phyloP scores from a whole-genome alignment of 179 eudicot genomes.

The Corrigiola litoralis region DNA sequence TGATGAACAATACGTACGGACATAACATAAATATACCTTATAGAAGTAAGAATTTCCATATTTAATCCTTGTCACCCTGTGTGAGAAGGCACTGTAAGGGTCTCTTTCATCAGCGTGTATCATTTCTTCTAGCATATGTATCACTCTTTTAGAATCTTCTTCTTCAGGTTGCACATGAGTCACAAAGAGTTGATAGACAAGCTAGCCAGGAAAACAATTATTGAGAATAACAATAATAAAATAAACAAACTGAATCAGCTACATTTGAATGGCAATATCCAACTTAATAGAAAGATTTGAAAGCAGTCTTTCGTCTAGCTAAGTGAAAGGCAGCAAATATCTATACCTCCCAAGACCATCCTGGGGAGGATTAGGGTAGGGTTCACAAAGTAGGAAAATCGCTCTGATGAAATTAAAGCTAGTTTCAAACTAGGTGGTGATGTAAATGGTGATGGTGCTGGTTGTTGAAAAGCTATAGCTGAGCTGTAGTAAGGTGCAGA shows the following conservation, averaged over 20 bases:
- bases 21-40: conserved; percentile 38
- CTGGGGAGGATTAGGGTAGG: too few species aligned
- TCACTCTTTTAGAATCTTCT: conserved; percentile 69
- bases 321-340: too few species aligned
- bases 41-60: conserved; percentile 78
- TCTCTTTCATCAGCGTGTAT: conserved; percentile 81
- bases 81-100: conserved; percentile 67
- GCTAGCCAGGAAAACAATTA: conserved; percentile 32
- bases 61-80: conserved; percentile 69
- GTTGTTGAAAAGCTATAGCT: too few species aligned
- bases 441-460: too few species aligned
- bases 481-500: too few species aligned
- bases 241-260: not conserved
- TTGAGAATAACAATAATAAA: not conserved
- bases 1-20: not conserved
- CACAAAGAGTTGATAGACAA: conserved; percentile 76
- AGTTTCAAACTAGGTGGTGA: too few species aligned
- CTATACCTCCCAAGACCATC: too few species aligned
- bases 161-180: conserved; percentile 61
- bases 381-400: too few species aligned
- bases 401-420: too few species aligned
- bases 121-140: conserved; percentile 66
- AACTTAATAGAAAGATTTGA: not conserved
- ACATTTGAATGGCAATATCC: not conserved
- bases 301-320: too few species aligned